Conservation (phyloP, 2,329 filamentous ascomycete species). For the Penicillium sp. region DNA sequence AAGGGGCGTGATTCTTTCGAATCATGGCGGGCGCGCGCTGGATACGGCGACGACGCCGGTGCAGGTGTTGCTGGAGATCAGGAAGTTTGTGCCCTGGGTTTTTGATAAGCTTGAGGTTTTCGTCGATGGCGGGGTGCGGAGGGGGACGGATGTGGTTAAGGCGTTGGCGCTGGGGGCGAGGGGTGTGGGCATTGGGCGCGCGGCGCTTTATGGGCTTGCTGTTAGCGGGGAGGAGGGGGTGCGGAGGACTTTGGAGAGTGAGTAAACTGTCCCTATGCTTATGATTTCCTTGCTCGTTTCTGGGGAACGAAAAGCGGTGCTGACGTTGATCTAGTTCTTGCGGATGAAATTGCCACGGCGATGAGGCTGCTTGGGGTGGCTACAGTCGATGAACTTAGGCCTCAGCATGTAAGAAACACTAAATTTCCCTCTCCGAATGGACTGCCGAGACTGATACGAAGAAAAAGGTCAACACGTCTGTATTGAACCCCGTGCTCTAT, state of each 20-base stretch:
- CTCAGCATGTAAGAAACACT: conserved; percentile 67
- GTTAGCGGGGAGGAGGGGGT: conserved; percentile 69
- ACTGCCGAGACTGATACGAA: not conserved
- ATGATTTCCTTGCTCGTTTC: no score
- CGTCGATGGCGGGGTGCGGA: conserved; percentile 83
- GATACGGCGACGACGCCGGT: conserved; percentile 80
- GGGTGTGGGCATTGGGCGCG: conserved; percentile 77
- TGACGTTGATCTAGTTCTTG: conserved; percentile 54
- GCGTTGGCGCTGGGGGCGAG: conserved; percentile 82
- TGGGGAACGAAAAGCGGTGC: no score
- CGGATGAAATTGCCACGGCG: conserved; percentile 69
- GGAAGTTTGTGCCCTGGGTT: conserved; percentile 75
- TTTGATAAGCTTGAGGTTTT: conserved; percentile 76
- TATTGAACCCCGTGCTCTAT: not conserved
- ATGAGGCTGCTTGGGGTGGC: conserved; percentile 76
- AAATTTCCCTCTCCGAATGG: not conserved
- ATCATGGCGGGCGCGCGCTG: conserved; percentile 85
- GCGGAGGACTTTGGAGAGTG: conserved; percentile 63
- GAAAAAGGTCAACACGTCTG: conserved; percentile 3
- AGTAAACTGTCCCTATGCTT: not conserved
- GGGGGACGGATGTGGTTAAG: conserved; percentile 88
- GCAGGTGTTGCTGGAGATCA: conserved; percentile 74
- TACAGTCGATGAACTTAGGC: conserved; percentile 73
- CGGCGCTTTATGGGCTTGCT: conserved; percentile 74
- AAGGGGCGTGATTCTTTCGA: conserved; percentile 83